These are phyloP conservation scores for Pulchroboletus neoregius DNA, from an alignment of 1,284 basidiomycete genomes.

Conservation along the genomic window DNA sequence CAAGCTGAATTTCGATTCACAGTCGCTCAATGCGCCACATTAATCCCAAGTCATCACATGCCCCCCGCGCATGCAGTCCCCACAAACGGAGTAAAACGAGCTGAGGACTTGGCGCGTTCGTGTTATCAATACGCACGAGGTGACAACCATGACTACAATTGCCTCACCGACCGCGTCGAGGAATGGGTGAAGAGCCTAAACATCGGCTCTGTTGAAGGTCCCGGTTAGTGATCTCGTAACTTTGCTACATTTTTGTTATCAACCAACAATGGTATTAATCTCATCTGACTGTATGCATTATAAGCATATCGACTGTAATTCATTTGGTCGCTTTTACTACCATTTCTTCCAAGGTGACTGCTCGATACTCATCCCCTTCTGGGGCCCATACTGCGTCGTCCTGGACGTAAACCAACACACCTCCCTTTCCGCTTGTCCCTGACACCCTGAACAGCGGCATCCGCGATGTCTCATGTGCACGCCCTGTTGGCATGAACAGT, in stretches of 20 bases:
- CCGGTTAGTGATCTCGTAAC: too few relatives aligned
- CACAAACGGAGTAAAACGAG: too few relatives aligned
- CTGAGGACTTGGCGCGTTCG: too few relatives aligned
- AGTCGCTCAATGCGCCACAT: not conserved
- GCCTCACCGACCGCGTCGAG: too few relatives aligned
- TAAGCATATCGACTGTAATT: not conserved
- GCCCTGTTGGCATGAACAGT: slow-evolving; percentile 82
- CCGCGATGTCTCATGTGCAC: slow-evolving; percentile 75
- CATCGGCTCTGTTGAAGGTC: too few relatives aligned
- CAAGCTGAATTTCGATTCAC: not conserved
- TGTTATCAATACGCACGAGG: not conserved
- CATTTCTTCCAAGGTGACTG: slow-evolving; percentile 66
- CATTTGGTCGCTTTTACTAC: slow-evolving; percentile 53
- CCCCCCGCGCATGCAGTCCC: too few relatives aligned
- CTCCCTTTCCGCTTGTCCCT: slow-evolving; percentile 77
- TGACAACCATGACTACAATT: too few relatives aligned
- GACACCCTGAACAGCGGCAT: slow-evolving; percentile 87
- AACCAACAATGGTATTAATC: too few relatives aligned
- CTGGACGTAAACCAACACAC: slow-evolving; percentile 77
- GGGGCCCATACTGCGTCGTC: slow-evolving; percentile 87
- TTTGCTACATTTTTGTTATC: too few relatives aligned
- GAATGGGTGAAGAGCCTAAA: too few relatives aligned
- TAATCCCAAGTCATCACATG: too few relatives aligned
- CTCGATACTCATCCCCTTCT: slow-evolving; percentile 53
- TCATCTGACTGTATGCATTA: too few relatives aligned